These are phyloP conservation scores for Xylariaceae sp. DNA, from an alignment of 2,329 filamentous ascomycete species.

Conservation along the genomic window DNA sequence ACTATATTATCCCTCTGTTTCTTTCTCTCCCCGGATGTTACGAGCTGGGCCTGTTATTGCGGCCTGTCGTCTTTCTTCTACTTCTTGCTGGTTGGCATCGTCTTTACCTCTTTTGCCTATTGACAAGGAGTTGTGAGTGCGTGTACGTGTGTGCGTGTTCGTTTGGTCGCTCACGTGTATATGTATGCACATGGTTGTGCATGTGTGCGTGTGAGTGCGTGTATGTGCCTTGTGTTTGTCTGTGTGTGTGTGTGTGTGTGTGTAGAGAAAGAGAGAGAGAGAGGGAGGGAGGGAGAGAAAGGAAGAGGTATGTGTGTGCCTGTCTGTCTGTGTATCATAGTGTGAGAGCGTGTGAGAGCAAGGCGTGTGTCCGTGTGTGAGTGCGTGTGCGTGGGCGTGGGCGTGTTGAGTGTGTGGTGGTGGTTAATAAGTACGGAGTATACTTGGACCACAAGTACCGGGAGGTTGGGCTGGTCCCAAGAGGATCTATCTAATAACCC, in stretches of 20 bases:
- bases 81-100: not conserved
- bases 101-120: not conserved
- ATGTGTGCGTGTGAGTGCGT: not conserved
- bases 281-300: no score
- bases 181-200: not conserved
- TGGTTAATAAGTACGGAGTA: not conserved
- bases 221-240: not conserved
- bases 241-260: not conserved
- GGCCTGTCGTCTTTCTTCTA: not conserved
- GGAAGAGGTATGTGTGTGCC: not conserved
- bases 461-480: conserved; percentile 3
- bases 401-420: not conserved
- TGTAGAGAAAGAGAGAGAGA: not conserved
- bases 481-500: conserved; percentile 12
- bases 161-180: not conserved
- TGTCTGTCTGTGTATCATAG: not conserved
- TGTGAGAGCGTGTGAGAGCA: not conserved
- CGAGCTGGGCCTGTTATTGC: not conserved
- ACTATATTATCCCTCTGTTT: not conserved
- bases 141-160: not conserved
- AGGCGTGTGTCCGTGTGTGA: not conserved
- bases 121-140: not conserved
- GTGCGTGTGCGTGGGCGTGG: not conserved
- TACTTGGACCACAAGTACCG: not conserved
- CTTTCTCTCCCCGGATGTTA: not conserved